Evolutionary conservation across 139 green algal genomes (phyloP).

Genomic region (Eudorina sp.): DNA sequence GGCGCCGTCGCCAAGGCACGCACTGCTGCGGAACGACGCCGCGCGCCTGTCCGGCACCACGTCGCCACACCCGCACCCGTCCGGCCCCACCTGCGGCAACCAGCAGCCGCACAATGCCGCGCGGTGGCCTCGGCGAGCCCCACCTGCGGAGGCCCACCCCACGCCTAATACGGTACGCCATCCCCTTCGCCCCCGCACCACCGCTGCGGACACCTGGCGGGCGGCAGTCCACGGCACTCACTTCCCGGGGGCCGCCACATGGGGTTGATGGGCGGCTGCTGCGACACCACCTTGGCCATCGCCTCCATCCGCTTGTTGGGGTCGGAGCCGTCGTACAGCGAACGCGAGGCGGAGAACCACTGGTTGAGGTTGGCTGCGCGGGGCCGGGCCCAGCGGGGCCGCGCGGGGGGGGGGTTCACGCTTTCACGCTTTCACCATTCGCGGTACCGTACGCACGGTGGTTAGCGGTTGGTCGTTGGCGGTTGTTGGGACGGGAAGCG

Average conservation of each 20-base stretch:
- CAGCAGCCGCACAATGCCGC: too few species aligned
- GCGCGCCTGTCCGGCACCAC: too few species aligned
- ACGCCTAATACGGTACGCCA: neutral
- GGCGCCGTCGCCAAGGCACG: too few species aligned
- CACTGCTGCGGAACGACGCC: too few species aligned
- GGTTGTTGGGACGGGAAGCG: neutral
- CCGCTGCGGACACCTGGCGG: neutral
- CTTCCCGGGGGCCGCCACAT: slow-evolving; percentile 16
- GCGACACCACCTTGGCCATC: neutral
- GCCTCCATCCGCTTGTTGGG: slow-evolving; percentile 7
- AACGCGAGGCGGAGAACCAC: neutral
- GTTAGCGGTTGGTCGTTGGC: neutral
- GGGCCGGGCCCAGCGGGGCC: neutral
- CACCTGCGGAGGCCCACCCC: too few species aligned
- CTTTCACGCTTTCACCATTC: too few species aligned
- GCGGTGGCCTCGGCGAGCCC: too few species aligned
- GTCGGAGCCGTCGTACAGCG: slow-evolving; percentile 6
- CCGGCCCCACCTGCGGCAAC: too few species aligned
- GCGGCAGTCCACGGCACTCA: neutral
- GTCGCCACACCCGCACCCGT: too few species aligned
- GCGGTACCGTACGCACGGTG: neutral
- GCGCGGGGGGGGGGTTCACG: too few species aligned
- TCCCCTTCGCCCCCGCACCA: neutral
- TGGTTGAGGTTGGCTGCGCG: neutral
- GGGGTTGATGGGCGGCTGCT: neutral